phyloP scores from a whole-genome alignment of 108 stramenopile species.

The Fragilaria radians region DNA sequence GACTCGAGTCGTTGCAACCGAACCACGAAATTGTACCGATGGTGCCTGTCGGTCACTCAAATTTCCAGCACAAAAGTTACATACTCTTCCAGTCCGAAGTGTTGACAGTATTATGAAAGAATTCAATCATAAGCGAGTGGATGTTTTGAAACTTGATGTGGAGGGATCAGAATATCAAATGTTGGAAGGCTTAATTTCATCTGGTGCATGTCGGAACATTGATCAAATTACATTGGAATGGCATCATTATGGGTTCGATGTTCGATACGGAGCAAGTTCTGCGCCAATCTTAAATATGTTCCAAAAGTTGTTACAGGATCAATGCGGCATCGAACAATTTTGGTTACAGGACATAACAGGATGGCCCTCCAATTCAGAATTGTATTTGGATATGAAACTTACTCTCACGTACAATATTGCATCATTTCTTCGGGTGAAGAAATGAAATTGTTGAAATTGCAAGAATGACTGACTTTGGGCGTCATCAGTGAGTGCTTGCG shows the following conservation, averaged over 20 bases:
- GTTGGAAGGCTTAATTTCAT: constrained; percentile 15
- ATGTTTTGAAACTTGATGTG: constrained; percentile 17
- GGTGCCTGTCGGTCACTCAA: background rate
- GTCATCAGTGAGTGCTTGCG: too few species aligned
- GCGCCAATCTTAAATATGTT: constrained; percentile 11
- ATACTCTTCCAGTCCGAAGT: background rate
- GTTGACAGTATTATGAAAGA: background rate
- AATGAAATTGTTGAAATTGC: too few species aligned
- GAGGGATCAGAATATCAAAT: constrained; percentile 20
- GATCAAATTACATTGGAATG: constrained; percentile 17
- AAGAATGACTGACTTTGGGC: too few species aligned
- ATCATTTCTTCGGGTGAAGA: background rate
- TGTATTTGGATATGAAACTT: background rate
- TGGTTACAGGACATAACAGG: constrained; percentile 2
- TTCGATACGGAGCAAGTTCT: constrained; percentile 8
- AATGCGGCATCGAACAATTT: constrained; percentile 15
- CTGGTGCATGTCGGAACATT: constrained; percentile 1
- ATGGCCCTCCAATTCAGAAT: background rate
- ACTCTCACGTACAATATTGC: background rate
- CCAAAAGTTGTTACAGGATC: constrained; percentile 6
- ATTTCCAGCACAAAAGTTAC: background rate
- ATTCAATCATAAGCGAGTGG: constrained; percentile 7
- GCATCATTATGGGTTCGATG: constrained; percentile 16
- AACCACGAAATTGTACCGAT: background rate
- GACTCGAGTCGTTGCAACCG: background rate